A percentile compares a stretch with the other conserved stretches of the same genome.
Evolutionary conservation across 768 basidiomycete species (phyloP).

Genomic region (Termitomyces sp.): DNA sequence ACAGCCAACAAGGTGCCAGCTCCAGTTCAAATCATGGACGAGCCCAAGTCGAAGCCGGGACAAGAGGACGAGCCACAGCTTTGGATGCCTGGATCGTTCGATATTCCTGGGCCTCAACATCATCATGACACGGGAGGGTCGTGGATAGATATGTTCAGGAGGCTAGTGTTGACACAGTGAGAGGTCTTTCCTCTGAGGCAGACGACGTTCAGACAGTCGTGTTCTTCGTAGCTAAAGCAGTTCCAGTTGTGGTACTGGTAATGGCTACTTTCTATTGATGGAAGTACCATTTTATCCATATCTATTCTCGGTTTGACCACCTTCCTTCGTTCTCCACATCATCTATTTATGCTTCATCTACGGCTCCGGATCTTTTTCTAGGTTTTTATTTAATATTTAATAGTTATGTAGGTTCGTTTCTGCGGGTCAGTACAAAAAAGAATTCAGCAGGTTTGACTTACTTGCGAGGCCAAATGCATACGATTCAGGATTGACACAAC

Average conservation of each 20-base stretch:
- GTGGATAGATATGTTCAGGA: slow-evolving; percentile 30
- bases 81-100: slow-evolving; percentile 54
- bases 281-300: neutral
- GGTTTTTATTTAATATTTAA: neutral
- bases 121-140: slow-evolving; percentile 9
- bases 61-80: slow-evolving; percentile 27
- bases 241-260: neutral
- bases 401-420: neutral
- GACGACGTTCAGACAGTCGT: neutral
- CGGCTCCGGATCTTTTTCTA: neutral
- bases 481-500: neutral
- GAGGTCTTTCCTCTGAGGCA: slow-evolving; percentile 20
- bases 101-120: slow-evolving; percentile 19
- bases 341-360: neutral
- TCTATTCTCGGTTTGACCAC: neutral
- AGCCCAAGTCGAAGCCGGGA: slow-evolving; percentile 17
- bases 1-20: neutral
- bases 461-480: too few relatives aligned
- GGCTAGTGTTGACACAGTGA: slow-evolving; percentile 22
- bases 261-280: neutral
- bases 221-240: too few relatives aligned
- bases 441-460: too few relatives aligned
- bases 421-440: neutral
- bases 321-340: neutral
- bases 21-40: slow-evolving; percentile 8